These are phyloP conservation scores for Neonectria ditissima DNA, from an alignment of 2,329 filamentous ascomycete species.

Conservation along the genomic window DNA sequence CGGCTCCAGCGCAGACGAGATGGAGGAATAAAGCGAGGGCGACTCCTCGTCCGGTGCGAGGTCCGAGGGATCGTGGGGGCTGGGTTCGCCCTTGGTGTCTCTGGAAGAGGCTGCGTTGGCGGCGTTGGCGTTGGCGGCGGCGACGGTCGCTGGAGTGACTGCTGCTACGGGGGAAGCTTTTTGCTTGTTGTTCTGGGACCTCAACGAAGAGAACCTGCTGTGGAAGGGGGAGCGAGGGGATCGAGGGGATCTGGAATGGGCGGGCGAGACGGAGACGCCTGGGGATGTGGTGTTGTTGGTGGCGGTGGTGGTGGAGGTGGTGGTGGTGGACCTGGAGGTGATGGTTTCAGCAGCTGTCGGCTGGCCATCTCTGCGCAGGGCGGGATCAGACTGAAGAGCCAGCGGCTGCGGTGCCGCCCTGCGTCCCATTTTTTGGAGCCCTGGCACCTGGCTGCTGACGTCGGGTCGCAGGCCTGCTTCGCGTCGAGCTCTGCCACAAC, in stretches of 20 bases:
- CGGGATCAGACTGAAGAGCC: conserved; percentile 59
- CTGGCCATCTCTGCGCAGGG: conserved; percentile 47
- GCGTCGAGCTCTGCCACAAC: conserved; percentile 36
- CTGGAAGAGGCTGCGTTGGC: conserved; percentile 17
- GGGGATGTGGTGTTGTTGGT: conserved; percentile 33
- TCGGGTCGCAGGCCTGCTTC: conserved; percentile 41
- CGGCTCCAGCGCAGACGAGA: conserved; percentile 43
- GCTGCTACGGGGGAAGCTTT: conserved; percentile 28
- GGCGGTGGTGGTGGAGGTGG: conserved; percentile 26
- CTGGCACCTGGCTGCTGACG: conserved; percentile 44
- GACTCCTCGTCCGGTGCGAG: conserved; percentile 42
- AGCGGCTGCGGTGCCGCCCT: conserved; percentile 70
- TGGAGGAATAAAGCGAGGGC: conserved; percentile 43
- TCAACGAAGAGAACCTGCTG: conserved; percentile 54
- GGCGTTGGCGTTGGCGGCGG: conserved; percentile 26
- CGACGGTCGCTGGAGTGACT: conserved; percentile 32
- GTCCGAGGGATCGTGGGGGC: conserved; percentile 44
- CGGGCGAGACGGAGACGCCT: conserved; percentile 46
- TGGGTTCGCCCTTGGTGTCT: conserved; percentile 31
- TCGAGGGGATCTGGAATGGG: conserved; percentile 54
- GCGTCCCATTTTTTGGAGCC: conserved; percentile 61
- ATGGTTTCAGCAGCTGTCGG: conserved; percentile 46
- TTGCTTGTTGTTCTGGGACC: conserved; percentile 39
- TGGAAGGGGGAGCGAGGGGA: conserved; percentile 61
- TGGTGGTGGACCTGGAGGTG: conserved; percentile 30